Evolutionary conservation across 2,329 filamentous ascomycete genomes (phyloP).

Genomic region (Colletotrichum liriopes): DNA sequence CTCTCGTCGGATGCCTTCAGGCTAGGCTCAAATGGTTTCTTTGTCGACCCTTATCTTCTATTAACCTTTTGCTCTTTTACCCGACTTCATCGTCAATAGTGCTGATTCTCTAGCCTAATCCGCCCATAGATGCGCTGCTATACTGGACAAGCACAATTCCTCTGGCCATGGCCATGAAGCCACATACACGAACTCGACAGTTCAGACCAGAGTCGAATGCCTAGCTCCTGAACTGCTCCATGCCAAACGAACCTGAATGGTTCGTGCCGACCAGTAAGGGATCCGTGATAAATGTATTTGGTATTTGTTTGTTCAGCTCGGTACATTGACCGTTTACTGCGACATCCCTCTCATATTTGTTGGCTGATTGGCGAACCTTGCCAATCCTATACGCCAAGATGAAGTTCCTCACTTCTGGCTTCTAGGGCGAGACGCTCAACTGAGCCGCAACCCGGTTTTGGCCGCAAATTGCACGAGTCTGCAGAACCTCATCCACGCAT

Average conservation of each 20-base stretch:
- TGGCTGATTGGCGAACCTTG: no score
- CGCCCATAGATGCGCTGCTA: not conserved
- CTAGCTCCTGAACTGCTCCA: no score
- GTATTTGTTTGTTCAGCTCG: not conserved
- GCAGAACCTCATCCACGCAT: no score
- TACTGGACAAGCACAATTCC: not conserved
- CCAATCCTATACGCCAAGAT: no score
- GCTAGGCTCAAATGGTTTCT: not conserved
- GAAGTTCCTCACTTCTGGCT: no score
- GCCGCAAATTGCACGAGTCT: no score
- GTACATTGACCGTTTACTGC: not conserved
- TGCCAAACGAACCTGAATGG: not conserved
- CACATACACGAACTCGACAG: not conserved
- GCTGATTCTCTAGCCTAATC: no score
- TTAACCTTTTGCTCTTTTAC: not conserved
- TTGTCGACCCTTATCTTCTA: not conserved
- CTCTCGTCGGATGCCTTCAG: not conserved
- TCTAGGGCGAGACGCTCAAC: no score
- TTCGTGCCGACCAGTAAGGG: not conserved
- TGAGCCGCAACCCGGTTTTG: no score
- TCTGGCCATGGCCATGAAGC: not conserved
- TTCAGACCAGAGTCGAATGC: not conserved
- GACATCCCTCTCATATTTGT: no score
- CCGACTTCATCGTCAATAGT: no score
- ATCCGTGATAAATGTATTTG: not conserved